Conservation (phyloP, 306 rosid species). For the Clitoria ternatea region DNA sequence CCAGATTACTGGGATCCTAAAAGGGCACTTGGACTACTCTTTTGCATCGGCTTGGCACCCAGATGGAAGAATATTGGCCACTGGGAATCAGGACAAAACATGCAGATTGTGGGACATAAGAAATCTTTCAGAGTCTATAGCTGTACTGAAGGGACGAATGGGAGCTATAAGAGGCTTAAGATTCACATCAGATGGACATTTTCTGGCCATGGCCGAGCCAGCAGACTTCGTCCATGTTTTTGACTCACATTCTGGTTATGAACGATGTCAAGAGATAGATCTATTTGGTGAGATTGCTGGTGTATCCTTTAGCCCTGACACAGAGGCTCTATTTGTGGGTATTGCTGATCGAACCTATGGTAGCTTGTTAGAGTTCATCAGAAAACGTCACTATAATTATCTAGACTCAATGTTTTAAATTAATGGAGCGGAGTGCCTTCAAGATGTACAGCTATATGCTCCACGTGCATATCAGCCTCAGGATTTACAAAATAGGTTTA, state of each 20-base stretch:
- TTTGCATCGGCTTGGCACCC: constrained; percentile 99
- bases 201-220: constrained; percentile 91
- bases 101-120: constrained; percentile 96
- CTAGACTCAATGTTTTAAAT: constrained; percentile 48
- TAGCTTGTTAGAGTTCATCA: constrained; percentile 73
- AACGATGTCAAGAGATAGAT: constrained; percentile 71
- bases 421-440: constrained; percentile 16
- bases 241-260: constrained; percentile 53
- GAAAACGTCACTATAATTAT: constrained; percentile 40
- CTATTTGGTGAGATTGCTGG: constrained; percentile 94
- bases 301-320: constrained; percentile 81
- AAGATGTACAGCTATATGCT: constrained; percentile 15
- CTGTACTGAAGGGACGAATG: constrained; percentile 85
- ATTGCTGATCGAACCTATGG: constrained; percentile 84
- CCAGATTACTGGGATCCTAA: constrained; percentile 58
- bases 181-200: constrained; percentile 69
- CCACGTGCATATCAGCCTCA: constrained; percentile 10
- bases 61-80: constrained; percentile 73
- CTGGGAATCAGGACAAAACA: constrained; percentile 96
- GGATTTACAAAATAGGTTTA: constrained; percentile 2
- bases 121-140: constrained; percentile 65
- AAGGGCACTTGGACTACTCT: constrained; percentile 88
- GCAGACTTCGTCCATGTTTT: constrained; percentile 85
- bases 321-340: constrained; percentile 74
- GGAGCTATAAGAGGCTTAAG: constrained; percentile 81